Conservation (phyloP, 2,329 filamentous ascomycete species). For the Trichoderma sp. region DNA sequence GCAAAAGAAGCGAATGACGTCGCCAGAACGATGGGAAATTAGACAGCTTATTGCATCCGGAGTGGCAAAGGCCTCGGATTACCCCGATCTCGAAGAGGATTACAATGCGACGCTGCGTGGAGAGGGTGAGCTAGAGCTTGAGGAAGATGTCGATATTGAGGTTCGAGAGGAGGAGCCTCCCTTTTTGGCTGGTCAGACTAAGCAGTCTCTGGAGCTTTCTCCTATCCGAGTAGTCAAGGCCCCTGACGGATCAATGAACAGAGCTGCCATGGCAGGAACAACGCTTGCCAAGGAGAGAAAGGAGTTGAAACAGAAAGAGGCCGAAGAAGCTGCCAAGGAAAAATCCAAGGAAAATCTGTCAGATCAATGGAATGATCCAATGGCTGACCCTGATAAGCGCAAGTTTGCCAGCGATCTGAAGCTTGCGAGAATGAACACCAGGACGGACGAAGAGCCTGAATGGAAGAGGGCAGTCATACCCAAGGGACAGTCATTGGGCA, state of each 20-base stretch:
- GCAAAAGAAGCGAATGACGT: conserved; percentile 90
- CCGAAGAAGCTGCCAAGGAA: conserved; percentile 69
- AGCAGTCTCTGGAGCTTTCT: conserved; percentile 89
- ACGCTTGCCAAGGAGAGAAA: conserved; percentile 83
- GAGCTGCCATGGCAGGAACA: conserved; percentile 92
- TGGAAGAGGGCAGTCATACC: conserved; percentile 85
- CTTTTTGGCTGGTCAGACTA: conserved; percentile 92
- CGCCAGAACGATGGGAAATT: conserved; percentile 96
- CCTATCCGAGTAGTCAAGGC: conserved; percentile 97
- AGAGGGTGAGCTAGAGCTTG: conserved; percentile 83
- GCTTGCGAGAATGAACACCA: conserved; percentile 58
- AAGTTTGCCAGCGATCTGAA: conserved; percentile 88
- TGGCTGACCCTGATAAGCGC: conserved; percentile 79
- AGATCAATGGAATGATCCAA: conserved; percentile 94
- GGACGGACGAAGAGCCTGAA: conserved; percentile 73
- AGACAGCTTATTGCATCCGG: conserved; percentile 94
- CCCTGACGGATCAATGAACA: conserved; percentile 95
- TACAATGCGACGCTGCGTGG: conserved; percentile 85
- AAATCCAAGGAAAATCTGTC: conserved; percentile 78
- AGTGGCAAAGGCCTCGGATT: conserved; percentile 86
- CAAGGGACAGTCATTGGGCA: conserved; percentile 78
- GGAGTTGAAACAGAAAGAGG: conserved; percentile 84
- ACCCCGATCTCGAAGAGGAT: conserved; percentile 91
- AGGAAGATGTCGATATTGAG: conserved; percentile 97
- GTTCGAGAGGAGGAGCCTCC: conserved; percentile 94